A percentile compares a stretch with the other conserved stretches of the same genome.
These are phyloP conservation scores for Fusarium torulosum DNA, from an alignment of 2,329 filamentous ascomycete species.

Conservation along the genomic window DNA sequence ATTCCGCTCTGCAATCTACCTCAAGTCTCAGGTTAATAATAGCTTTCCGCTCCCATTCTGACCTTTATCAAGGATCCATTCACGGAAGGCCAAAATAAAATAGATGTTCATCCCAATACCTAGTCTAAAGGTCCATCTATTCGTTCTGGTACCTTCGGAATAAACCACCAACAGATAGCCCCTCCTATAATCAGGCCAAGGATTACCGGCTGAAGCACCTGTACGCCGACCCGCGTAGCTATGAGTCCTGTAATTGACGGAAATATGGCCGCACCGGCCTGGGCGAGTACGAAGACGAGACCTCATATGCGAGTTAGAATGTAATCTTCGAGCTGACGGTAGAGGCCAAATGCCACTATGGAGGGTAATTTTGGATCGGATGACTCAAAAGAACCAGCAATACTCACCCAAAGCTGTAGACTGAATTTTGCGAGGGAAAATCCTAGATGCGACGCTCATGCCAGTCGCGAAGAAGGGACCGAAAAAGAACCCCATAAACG, in stretches of 20 bases:
- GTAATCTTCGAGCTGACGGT: neutral
- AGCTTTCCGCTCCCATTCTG: too few species aligned
- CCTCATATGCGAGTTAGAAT: neutral
- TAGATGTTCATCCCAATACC: neutral
- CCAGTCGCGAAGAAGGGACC: neutral
- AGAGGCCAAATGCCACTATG: too few species aligned
- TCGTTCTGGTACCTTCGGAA: neutral
- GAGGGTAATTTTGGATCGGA: too few species aligned
- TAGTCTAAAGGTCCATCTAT: neutral
- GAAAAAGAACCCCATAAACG: neutral
- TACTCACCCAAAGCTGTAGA: neutral
- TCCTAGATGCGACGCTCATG: neutral
- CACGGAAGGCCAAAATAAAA: too few species aligned
- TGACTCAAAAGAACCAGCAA: accelerated
- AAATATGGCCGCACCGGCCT: neutral
- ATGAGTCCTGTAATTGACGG: neutral
- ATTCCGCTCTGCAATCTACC: too few species aligned
- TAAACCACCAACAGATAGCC: neutral
- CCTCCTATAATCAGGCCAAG: neutral
- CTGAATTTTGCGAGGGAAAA: neutral
- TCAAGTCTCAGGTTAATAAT: too few species aligned
- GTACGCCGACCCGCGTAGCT: neutral
- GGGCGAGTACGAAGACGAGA: neutral
- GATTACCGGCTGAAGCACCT: neutral
- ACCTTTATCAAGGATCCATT: too few species aligned